Evolutionary conservation across 495 filamentous ascomycete species (phyloP), one percentile per base, ranked within the genome.

Genomic region (Parathielavia hyrcaniae): DNA sequence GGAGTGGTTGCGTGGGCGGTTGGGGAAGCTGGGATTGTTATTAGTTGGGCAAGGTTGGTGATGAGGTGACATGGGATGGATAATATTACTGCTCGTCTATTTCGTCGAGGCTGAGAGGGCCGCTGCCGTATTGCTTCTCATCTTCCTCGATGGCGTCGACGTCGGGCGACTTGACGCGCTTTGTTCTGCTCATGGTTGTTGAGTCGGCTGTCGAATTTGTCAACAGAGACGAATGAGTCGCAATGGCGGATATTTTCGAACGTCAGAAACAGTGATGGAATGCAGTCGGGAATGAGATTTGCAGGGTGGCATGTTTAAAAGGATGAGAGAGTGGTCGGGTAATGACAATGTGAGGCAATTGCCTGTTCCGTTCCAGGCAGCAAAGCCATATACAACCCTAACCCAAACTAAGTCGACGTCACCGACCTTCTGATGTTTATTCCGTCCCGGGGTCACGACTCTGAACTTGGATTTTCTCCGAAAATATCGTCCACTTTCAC

Each of bases 1-100:
- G 23, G 82, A 83, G 61, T 84, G 81, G 68, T 97, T 98, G 50
- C 73, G 81, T 2, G 93, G 93, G 10, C 91, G 82, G 66, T 91
- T 85, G 34, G 91, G 91, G 69, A 89, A 97, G 64, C 86, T 90
- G 39, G 14, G 38, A 22, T 30, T 39, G 59, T 30, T 22, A 65
- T 77, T 47, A 76, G 69, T 36, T 38, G 32, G 13, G 40, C 23
- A 5, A 14, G 6, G 9, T 36, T 19, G n/a, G 39, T 16, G 32
- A 48, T 17, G 22, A 19, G 56, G 8, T n/a, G 22, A 34, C 5
- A 6, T 13, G 11, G 43, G 54, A n/a, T 16, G 22, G 23, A 23
- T 3, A 11, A 23, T 40, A 46, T 67, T 73, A 88, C 85, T 87
- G 88, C 57, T 79, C 74, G 59, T 90, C 80, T 4, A 90, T 69